Evolutionary conservation across 345 rosid genomes (phyloP).

Genomic region (Chamaenerion angustifolium): DNA sequence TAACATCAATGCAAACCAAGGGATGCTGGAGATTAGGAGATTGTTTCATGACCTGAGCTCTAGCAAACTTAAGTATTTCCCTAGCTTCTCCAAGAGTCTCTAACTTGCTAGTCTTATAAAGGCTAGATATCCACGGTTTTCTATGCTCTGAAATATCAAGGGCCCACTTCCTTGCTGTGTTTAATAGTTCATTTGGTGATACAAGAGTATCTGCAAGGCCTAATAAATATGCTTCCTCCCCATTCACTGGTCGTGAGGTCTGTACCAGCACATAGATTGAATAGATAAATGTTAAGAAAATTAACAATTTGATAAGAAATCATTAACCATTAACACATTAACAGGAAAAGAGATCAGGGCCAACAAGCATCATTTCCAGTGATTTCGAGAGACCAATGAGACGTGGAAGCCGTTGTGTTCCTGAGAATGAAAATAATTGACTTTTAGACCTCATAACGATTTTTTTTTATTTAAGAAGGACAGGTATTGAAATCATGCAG

Average conservation of each 20-base stretch:
- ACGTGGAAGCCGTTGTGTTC: slow-evolving; percentile 98
- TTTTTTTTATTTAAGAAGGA: too few species aligned
- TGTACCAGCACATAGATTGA: slow-evolving; percentile 10
- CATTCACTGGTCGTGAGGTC: slow-evolving; percentile 76
- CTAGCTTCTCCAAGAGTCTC: slow-evolving; percentile 84
- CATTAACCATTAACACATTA: background rate
- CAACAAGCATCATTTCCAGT: slow-evolving; percentile 97
- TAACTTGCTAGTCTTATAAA: slow-evolving; percentile 65
- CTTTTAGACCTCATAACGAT: too few species aligned
- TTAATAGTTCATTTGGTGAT: slow-evolving; percentile 46
- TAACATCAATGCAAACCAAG: slow-evolving; percentile 64
- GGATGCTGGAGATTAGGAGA: slow-evolving; percentile 85
- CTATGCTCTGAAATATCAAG: slow-evolving; percentile 54
- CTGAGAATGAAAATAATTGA: slow-evolving; percentile 17
- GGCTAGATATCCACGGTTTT: slow-evolving; percentile 78
- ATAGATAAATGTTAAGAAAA: background rate
- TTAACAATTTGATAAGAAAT: background rate
- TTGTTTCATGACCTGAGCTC: slow-evolving; percentile 51
- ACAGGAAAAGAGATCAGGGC: slow-evolving; percentile 7
- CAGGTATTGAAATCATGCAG: too few species aligned
- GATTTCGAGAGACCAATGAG: slow-evolving; percentile 87
- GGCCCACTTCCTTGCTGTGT: slow-evolving; percentile 74
- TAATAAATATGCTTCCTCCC: slow-evolving; percentile 53
- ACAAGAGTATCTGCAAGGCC: slow-evolving; percentile 81
- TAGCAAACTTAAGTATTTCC: slow-evolving; percentile 74